Evolutionary conservation across 768 basidiomycete species (phyloP).

Genomic region (Ramaria sp.): DNA sequence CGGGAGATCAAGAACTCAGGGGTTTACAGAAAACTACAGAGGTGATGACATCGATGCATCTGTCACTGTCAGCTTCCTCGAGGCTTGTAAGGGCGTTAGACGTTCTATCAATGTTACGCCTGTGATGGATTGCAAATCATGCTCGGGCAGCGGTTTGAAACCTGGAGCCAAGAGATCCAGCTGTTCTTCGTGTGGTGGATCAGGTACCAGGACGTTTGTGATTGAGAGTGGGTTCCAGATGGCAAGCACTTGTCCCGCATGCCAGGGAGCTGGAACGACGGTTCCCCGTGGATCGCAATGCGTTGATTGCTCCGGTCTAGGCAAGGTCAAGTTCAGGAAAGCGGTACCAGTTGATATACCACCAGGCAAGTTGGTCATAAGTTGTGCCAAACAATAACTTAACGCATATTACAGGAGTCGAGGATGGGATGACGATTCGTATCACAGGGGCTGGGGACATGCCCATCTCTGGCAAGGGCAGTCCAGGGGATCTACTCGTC

Average conservation of each 20-base stretch:
- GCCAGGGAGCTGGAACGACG: conserved; percentile 69
- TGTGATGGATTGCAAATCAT: conserved; percentile 73
- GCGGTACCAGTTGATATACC: conserved; percentile 75
- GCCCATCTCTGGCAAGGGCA: conserved; percentile 68
- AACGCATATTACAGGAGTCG: conserved; percentile 51
- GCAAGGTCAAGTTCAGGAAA: conserved; percentile 75
- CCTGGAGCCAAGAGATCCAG: conserved; percentile 70
- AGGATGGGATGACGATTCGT: conserved; percentile 89
- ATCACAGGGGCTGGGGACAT: conserved; percentile 77
- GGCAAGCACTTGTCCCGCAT: conserved; percentile 80
- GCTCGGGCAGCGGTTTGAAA: conserved; percentile 81
- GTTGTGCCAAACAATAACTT: neutral
- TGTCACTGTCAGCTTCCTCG: conserved; percentile 75
- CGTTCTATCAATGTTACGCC: conserved; percentile 70
- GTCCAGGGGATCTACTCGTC: conserved; percentile 76
- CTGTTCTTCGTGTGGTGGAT: conserved; percentile 74
- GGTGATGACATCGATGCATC: conserved; percentile 79
- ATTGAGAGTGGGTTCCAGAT: conserved; percentile 94
- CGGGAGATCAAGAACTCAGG: conserved; percentile 30
- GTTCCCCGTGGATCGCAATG: conserved; percentile 76
- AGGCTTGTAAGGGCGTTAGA: conserved; percentile 84
- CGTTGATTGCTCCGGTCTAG: conserved; percentile 71
- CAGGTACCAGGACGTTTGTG: conserved; percentile 81
- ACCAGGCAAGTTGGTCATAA: conserved; percentile 44
- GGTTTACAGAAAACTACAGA: conserved; percentile 32